phyloP scores from a whole-genome alignment of 2,329 filamentous ascomycete genomes.

The Trichoderma afroharzianum region DNA sequence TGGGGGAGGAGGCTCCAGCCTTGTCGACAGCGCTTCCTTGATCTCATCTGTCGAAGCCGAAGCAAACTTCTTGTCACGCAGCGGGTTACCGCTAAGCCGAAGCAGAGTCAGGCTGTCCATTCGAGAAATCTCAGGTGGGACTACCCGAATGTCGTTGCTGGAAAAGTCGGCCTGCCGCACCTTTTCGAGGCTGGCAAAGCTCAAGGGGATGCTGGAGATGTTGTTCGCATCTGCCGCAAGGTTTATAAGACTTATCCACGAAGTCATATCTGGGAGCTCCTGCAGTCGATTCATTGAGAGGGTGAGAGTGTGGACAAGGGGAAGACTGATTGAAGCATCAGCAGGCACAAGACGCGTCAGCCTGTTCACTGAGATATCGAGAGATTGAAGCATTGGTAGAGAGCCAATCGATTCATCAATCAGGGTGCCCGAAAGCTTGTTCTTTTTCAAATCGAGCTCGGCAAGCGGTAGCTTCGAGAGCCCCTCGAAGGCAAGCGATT shows the following conservation, averaged over 20 bases:
- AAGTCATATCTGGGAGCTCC: slow-evolving; percentile 66
- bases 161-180: slow-evolving; percentile 79
- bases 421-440: slow-evolving; percentile 69
- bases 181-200: slow-evolving; percentile 64
- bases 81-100: slow-evolving; percentile 80
- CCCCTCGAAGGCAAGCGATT: slow-evolving; percentile 64
- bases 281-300: slow-evolving; percentile 79
- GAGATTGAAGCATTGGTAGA: slow-evolving; percentile 63
- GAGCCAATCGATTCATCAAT: slow-evolving; percentile 59
- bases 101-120: slow-evolving; percentile 78
- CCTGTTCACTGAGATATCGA: slow-evolving; percentile 77
- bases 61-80: slow-evolving; percentile 82
- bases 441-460: slow-evolving; percentile 73
- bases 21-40: slow-evolving; percentile 66
- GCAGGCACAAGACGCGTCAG: slow-evolving; percentile 52
- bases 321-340: slow-evolving; percentile 54
- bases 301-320: slow-evolving; percentile 68
- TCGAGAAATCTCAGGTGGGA: slow-evolving; percentile 72
- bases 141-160: slow-evolving; percentile 72
- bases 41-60: slow-evolving; percentile 77
- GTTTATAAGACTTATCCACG: slow-evolving; percentile 69
- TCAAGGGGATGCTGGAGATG: slow-evolving; percentile 69
- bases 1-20: slow-evolving; percentile 57
- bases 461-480: slow-evolving; percentile 66
- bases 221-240: slow-evolving; percentile 79